phyloP scores from a whole-genome alignment of 2,329 filamentous ascomycete genomes.

The Metarhizium album region DNA sequence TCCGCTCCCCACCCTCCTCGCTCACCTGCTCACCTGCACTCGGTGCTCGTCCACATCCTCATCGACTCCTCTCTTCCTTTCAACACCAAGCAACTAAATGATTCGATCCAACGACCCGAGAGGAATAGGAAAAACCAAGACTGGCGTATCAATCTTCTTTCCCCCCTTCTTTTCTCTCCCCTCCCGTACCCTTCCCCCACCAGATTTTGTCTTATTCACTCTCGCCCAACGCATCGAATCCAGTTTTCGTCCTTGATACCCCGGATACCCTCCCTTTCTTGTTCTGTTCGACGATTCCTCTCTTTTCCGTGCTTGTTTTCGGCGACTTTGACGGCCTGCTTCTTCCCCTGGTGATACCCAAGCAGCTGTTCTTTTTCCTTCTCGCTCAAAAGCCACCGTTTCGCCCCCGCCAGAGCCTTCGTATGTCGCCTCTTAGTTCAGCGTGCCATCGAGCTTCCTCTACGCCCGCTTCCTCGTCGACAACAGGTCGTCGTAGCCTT shows the following conservation, averaged over 20 bases:
- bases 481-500: not conserved
- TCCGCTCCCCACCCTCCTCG: constrained; percentile 10
- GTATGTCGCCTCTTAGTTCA: constrained; percentile 3
- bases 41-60: constrained; percentile 4
- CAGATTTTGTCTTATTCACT: constrained; percentile 2
- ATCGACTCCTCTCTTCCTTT: constrained; percentile 10
- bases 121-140: constrained; percentile 8
- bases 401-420: constrained; percentile 3
- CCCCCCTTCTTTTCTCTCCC: constrained; percentile 9
- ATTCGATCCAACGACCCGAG: not conserved
- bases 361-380: constrained; percentile 16
- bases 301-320: not conserved
- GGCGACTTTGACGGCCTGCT: not conserved
- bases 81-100: constrained; percentile 1
- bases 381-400: constrained; percentile 8
- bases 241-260: constrained; percentile 8
- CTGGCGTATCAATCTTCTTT: constrained; percentile 10
- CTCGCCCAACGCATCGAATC: not conserved
- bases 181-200: not conserved
- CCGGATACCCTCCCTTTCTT: constrained; percentile 13
- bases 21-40: constrained; percentile 10
- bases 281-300: constrained; percentile 8
- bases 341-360: constrained; percentile 12
- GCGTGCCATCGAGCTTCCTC: not conserved
- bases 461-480: constrained; percentile 4